Evolutionary conservation across 2,329 filamentous ascomycete species (phyloP).

Genomic region (Macrophomina phaseolina): DNA sequence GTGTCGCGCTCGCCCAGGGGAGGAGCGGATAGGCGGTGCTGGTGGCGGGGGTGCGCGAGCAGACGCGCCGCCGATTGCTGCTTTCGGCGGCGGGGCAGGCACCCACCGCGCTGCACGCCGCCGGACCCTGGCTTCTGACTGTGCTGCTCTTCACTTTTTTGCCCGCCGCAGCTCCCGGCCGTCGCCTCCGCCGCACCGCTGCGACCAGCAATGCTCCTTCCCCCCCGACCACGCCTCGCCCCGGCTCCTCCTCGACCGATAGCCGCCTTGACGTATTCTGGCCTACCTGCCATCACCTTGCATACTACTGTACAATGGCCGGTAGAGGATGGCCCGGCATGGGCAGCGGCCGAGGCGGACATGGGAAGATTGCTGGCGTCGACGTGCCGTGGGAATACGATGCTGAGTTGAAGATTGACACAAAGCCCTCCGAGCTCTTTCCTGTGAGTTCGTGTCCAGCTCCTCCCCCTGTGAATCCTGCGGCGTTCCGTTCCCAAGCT

Average conservation of each 20-base stretch:
- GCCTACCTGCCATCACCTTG: neutral
- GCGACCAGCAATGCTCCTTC: conserved; percentile 9
- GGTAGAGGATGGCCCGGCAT: conserved; percentile 36
- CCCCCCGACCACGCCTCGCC: neutral
- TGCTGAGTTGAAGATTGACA: conserved; percentile 44
- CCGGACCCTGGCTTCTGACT: conserved; percentile 1
- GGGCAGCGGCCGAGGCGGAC: conserved; percentile 39
- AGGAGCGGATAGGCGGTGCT: neutral
- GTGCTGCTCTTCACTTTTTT: conserved; percentile 14
- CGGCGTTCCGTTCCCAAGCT: too few relatives aligned
- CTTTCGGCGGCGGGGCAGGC: conserved; percentile 22
- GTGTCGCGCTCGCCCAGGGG: neutral
- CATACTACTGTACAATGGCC: conserved; percentile 28
- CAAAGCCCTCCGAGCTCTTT: conserved; percentile 48
- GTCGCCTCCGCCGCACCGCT: neutral
- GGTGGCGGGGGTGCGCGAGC: neutral
- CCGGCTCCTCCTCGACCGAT: neutral
- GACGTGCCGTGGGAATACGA: conserved; percentile 51
- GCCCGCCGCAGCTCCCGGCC: conserved; percentile 6
- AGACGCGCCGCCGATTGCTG: neutral
- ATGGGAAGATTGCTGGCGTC: conserved; percentile 49
- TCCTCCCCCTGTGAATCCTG: too few relatives aligned
- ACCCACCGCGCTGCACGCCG: conserved; percentile 18
- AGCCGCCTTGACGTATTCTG: neutral
- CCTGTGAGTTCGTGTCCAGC: conserved; percentile 39